These are phyloP conservation scores for Laguncularia racemosa DNA, from an alignment of 345 rosid genomes.

Conservation along the genomic window DNA sequence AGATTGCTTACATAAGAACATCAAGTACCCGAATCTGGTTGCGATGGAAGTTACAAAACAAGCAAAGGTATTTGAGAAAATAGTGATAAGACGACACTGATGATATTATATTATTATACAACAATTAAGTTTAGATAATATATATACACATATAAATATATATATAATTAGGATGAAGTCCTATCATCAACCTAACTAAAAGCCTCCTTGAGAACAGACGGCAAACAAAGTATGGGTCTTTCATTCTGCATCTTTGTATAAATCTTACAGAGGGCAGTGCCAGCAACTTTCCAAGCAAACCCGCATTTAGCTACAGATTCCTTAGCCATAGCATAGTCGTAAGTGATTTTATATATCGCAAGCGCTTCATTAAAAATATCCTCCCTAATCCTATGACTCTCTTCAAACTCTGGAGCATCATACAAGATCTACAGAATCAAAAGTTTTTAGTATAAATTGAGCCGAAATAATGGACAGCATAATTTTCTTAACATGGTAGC, in stretches of 20 bases:
- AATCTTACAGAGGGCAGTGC: constrained; percentile 41
- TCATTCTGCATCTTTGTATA: constrained; percentile 15
- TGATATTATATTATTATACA: too few relatives aligned
- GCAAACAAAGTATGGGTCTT: constrained; percentile 16
- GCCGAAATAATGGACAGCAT: background rate
- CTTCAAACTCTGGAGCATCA: constrained; percentile 37
- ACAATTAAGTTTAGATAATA: too few relatives aligned
- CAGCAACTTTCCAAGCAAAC: constrained; percentile 78
- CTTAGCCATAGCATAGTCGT: constrained; percentile 24
- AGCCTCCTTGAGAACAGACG: constrained; percentile 34
- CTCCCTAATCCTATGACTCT: constrained; percentile 25
- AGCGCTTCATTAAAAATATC: constrained; percentile 45
- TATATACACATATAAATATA: too few relatives aligned
- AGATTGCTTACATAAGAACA: too few relatives aligned
- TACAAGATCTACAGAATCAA: constrained; percentile 34
- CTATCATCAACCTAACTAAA: constrained; percentile 11
- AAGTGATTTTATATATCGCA: constrained; percentile 43
- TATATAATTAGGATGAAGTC: too few relatives aligned
- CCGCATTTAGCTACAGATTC: constrained; percentile 11
- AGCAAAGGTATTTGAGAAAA: too few relatives aligned
- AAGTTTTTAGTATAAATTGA: background rate
- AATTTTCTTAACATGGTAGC: background rate
- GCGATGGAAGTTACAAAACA: too few relatives aligned
- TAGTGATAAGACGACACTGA: too few relatives aligned
- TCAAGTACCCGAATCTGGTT: too few relatives aligned